phyloP scores from a whole-genome alignment of 192 early-diverging fungal genomes.

The Linnemannia zychae region DNA sequence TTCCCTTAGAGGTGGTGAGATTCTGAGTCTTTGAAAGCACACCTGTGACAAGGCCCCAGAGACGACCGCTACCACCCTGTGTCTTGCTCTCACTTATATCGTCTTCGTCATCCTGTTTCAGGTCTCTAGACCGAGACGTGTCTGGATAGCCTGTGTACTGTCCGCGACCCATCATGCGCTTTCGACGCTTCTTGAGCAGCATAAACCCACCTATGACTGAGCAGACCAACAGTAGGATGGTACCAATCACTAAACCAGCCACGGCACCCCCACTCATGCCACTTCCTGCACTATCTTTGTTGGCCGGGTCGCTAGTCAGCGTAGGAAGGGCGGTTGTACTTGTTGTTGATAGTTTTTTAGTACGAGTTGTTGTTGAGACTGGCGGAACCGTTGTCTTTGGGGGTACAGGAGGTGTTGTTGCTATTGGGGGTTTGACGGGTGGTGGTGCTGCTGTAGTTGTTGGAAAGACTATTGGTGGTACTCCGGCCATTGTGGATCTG shows the following conservation, averaged over 20 bases:
- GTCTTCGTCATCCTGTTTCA: neutral
- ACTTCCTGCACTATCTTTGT: neutral
- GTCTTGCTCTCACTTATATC: neutral
- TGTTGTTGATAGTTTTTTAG: neutral
- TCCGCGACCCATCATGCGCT: constrained; percentile 32
- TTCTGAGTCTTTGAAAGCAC: neutral
- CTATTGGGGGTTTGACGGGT: neutral
- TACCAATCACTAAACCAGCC: constrained; percentile 32
- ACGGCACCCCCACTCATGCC: constrained; percentile 40
- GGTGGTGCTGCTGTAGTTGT: neutral
- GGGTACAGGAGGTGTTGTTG: no score
- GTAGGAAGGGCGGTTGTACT: neutral
- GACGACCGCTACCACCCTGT: neutral
- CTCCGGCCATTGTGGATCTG: neutral
- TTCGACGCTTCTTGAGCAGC: constrained; percentile 37
- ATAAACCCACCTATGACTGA: constrained; percentile 27
- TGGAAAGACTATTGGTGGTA: neutral
- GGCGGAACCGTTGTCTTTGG: neutral
- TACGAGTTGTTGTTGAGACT: neutral
- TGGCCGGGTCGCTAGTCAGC: neutral
- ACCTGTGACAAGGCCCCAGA: neutral
- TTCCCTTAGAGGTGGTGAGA: neutral
- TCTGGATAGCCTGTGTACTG: constrained; percentile 17
- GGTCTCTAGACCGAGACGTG: neutral
- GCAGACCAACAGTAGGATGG: constrained; percentile 21